Evolutionary conservation across 2,329 filamentous ascomycete genomes (phyloP), one percentile per base, ranked within the genome.

Genomic region (Hortaea werneckii): DNA sequence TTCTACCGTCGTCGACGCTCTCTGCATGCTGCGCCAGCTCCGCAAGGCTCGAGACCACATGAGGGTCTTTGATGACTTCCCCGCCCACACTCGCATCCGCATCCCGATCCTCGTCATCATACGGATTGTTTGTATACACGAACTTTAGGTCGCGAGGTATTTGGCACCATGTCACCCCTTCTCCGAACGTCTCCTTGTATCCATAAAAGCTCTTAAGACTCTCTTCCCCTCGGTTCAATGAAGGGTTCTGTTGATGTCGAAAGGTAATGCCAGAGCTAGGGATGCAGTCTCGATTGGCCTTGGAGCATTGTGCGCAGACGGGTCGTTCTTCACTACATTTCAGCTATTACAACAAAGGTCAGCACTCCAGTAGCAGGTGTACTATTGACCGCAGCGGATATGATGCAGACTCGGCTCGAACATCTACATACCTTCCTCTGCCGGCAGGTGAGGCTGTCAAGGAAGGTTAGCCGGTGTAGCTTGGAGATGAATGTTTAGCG

Each of bases 181-280:
- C 70, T 47, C 74, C 69, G 55, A 82, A 82, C 2, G 78, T 80
- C 62, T 82, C 79, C 58, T 79, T 80, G 62, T 82, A 82, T 26
- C 77, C 77, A 58, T 81, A 82, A 60, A 82, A 82, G 12, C 75
- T 73, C 50, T 76, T 77, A 50, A 82, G 63, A 42, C 67, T 69
- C 32, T 69, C 71, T 38, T 70, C 67, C 12, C 60, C 61, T 39
- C 68, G 67, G 48, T 82, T 82, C 78, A 82, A 79, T 13, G 78
- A 81, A 29, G 79, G 78, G 72, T 83, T 83, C 63, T 83, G 79
- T 57, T 83, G 79, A 61, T 83, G 80, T 45, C 79, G 75, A 56
- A 82, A 83, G 39, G 81, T 76, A 54, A 83, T 74, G 43, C 77
- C 78, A 50, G 78, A 77, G 56, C 75, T 78, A 26, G 76, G 76